These are phyloP conservation scores for Murraya paniculata DNA, from an alignment of 345 rosid species.

Conservation along the genomic window DNA sequence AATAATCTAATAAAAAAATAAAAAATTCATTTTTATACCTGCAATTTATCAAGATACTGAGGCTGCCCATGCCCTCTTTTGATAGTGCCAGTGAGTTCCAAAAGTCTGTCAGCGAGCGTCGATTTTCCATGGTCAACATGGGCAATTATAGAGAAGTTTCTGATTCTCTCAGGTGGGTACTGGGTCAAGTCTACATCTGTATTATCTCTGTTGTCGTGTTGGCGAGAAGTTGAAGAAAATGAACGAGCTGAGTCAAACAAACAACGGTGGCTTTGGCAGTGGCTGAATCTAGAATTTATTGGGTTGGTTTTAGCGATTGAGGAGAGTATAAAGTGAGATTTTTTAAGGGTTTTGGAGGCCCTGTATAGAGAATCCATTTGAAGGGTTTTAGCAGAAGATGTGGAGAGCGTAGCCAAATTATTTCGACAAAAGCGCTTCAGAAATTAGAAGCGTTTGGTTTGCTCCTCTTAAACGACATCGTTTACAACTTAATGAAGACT, in stretches of 20 bases:
- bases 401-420: not conserved
- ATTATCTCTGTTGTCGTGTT: slow-evolving; percentile 30
- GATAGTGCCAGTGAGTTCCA: slow-evolving; percentile 97
- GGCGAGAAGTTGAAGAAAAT: slow-evolving; percentile 63
- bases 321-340: slow-evolving; percentile 20
- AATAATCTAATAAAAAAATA: not conserved
- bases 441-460: not conserved
- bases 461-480: not conserved
- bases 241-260: slow-evolving; percentile 21
- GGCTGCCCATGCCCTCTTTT: slow-evolving; percentile 95
- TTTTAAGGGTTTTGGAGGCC: slow-evolving; percentile 53
- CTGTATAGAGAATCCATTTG: slow-evolving; percentile 57
- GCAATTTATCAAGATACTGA: slow-evolving; percentile 93
- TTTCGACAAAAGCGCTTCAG: not conserved
- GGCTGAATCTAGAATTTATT: not conserved
- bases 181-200: slow-evolving; percentile 54
- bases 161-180: slow-evolving; percentile 71
- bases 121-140: slow-evolving; percentile 97
- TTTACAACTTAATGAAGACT: not conserved
- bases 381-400: slow-evolving; percentile 28
- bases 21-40: slow-evolving; percentile 32
- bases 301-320: slow-evolving; percentile 9
- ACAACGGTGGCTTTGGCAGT: not conserved
- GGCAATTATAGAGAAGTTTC: slow-evolving; percentile 94
- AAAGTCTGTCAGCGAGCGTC: slow-evolving; percentile 89